These are phyloP conservation scores for Zygoascus flipseniorum DNA, from an alignment of 805 yeast genomes.

Conservation along the genomic window DNA sequence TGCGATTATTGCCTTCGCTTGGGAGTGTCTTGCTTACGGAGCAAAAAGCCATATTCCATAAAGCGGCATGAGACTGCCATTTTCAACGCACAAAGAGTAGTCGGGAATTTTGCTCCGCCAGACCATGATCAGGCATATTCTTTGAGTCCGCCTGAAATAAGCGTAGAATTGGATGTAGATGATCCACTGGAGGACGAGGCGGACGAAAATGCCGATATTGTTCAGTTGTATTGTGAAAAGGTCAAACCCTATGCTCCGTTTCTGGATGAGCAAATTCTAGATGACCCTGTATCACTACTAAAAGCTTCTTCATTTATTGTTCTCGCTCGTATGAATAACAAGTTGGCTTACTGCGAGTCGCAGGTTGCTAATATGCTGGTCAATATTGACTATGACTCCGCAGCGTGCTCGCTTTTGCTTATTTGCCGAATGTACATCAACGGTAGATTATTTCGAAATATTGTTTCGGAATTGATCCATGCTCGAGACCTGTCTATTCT, in stretches of 20 bases:
- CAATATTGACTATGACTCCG: background rate
- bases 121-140: background rate
- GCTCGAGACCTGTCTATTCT: background rate
- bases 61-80: constrained; percentile 2
- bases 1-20: constrained; percentile 4
- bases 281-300: background rate
- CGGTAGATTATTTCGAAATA: background rate
- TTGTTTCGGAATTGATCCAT: background rate
- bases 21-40: constrained; percentile 7
- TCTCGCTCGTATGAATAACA: background rate
- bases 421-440: background rate
- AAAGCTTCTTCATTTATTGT: background rate
- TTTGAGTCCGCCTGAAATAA: background rate
- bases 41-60: background rate
- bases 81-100: background rate
- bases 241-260: constrained; percentile 1
- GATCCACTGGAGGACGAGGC: background rate
- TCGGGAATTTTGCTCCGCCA: background rate
- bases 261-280: background rate
- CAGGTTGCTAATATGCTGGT: background rate
- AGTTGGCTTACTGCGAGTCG: background rate
- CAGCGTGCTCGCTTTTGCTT: background rate
- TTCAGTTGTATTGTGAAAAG: background rate
- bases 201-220: background rate
- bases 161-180: background rate